Evolutionary conservation across 805 yeast genomes (phyloP).

Genomic region (Ogataea pilisensis): DNA sequence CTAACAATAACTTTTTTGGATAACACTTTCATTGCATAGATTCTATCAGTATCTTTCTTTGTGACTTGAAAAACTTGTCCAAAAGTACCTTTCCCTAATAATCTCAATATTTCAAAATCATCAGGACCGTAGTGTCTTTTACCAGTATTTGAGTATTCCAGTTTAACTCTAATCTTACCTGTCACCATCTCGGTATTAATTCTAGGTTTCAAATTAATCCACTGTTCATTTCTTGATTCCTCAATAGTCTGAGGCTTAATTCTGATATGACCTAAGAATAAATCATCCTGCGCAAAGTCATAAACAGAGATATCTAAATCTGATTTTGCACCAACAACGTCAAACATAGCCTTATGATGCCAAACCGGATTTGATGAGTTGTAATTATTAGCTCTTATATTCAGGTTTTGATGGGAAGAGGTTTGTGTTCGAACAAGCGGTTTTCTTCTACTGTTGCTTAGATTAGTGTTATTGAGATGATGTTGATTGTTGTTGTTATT

Average conservation of each 20-base stretch:
- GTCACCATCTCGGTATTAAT: conserved; percentile 68
- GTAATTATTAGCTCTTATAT: conserved; percentile 19
- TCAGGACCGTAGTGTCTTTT: conserved; percentile 86
- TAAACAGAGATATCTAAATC: conserved; percentile 89
- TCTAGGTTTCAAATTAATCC: conserved; percentile 75
- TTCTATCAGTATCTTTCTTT: conserved; percentile 82
- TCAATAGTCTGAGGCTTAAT: conserved; percentile 58
- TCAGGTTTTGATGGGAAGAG: conserved; percentile 23
- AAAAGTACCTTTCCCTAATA: conserved; percentile 94
- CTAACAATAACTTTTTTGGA: conserved; percentile 93
- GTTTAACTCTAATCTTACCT: conserved; percentile 73
- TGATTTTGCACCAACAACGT: conserved; percentile 79
- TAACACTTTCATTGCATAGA: conserved; percentile 96
- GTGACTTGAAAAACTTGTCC: conserved; percentile 97
- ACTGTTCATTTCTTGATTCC: conserved; percentile 49
- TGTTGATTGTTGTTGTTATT: neutral
- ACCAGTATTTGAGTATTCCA: conserved; percentile 65
- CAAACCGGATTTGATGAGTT: conserved; percentile 67
- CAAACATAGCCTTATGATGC: conserved; percentile 92
- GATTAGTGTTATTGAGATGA: conserved; percentile 11
- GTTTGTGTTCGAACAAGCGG: conserved; percentile 26
- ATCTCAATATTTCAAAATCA: conserved; percentile 87
- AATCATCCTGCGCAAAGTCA: conserved; percentile 78
- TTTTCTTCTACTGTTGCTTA: conserved; percentile 23
- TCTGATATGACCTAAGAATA: conserved; percentile 81